Base-by-base conservation (phyloP, 169 alveolate species). In the Plasmodium gaboni region DNA sequence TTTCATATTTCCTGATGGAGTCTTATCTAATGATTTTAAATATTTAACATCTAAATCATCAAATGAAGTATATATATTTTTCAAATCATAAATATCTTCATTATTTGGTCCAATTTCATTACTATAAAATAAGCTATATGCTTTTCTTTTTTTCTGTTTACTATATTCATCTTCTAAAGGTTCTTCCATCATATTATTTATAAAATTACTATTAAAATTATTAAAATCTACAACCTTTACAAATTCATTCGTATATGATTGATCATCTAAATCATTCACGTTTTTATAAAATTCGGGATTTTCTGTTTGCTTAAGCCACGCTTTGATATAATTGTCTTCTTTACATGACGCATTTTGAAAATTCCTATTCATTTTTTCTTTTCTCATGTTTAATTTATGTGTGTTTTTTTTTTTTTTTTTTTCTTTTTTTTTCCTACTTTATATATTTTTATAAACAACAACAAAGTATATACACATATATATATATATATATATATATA, bases 111-210 rank as follows among this genome's bases (percentile, higher is more conserved):
- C n/a, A 42, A 55, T 51, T 68, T 80, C 90, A 68, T 68, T 80
- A 80, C 72, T 80, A 80, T 65, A 67, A 80, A 80, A 80, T 80
- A 80, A 80, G 42, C 90, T 67, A 44, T 80, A 80, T 8, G 90
- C 90, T 68, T 80, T 80, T 24, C 90, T 80, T 80, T 80, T 80
- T 9, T 80, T 80, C 17, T 68, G 67, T 55, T 67, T 53, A 10
- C 57, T 42, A 22, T 60, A 15, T 9, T 24, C 13, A 19, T 80
- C 64, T 7, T 24, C 10, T 22, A 80, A 55, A 68, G 53, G 73
- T 32, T 80, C 90, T 5, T 60, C 17, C 83, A 80, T 53, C 42
- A 80, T 80, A 15, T 69, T 69, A 46, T 80, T 80, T 80, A 80
- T 80, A 67, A 80, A 67, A 32, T 80, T 80, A 50, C 83, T 80